Base-by-base conservation (phyloP, 1,284 basidiomycete species). In the Malassezia brasiliensis region DNA sequence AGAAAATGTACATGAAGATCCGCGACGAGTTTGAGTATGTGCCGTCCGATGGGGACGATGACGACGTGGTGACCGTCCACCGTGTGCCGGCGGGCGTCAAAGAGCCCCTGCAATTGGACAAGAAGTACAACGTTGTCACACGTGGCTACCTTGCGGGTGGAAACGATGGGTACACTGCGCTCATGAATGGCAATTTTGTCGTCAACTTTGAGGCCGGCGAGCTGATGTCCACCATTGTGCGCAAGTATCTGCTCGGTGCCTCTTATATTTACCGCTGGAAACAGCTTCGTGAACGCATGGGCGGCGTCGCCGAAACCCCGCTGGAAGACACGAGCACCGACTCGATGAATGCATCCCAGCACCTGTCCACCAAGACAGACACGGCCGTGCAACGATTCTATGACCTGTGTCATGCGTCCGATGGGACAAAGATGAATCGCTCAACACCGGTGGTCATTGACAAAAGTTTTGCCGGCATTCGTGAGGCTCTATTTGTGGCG, bases 161-260 rank as follows among this genome's bases (percentile, higher is more conserved):
- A 61, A 51, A 88, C 60, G 89, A 93, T 69, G 90, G 90, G 0
- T 94, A 85, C 72, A 76, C 78, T 1, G 79, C 84, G 0, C 78
- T 94, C 37, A 83, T 82, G 64, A 82, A 81, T 5, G 80, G 82
- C 76, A 79, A 69, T 53, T 84, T 84, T 65, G 79, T 91, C 34
- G 80, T 93, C 19, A 87, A 91, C 65, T 84, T 90, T 62, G 90
- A 94, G 74, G 82, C 81, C 52, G 90, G 90, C 0, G 81, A 85
- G 63, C 78, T 88, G 59, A 85, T 88, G 82, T 86, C 84, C 68
- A 78, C 80, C 19, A 83, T 93, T 52, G 85, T 93, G 25, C 81
- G 90, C 61, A 86, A 85, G 65, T 91, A 89, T 75, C 77, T 93
- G 5, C 80, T 93, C 25, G 90, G 88, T 11, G 51, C 62, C 6